Base-by-base conservation (phyloP, 768 basidiomycete species). In the Tricholoma matsutake region DNA sequence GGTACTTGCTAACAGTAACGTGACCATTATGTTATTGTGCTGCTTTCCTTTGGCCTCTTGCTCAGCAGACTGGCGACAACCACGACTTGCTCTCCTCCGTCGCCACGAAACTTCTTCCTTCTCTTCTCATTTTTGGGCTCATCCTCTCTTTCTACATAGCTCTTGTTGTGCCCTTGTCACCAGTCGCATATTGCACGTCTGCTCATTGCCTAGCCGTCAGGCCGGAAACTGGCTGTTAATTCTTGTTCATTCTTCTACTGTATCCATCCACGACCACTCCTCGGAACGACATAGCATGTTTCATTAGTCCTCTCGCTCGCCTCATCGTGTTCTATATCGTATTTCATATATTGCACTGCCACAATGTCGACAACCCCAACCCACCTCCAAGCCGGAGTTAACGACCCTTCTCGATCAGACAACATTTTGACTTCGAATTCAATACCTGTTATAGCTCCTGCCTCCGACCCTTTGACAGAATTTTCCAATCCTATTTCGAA, bases 331-430 rank as follows among this genome's bases (percentile, higher is more conserved):
- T 64, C 35, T 32, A 61, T 59, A 49, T 61, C 43, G 20, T 63
- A 22, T 45, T 59, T 47, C 61, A 55, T 54, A 34, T 57, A 29
- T 51, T 45, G 25, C 59, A 57, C 55, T 39, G 37, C 34, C 57
- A 69, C 60, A 54, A 72, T 72, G 66, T 61, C 63, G 57, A 56
- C 63, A 57, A 56, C 64, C 60, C 57, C 58, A 57, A 49, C 67
- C 45, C 49, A 61, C 51, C 57, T 64, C 54, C 63, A 67, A 34
- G 31, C 64, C 39, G 65, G 58, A 60, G 58, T 64, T 63, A 66
- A 73, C 65, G 74, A 74, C 64, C 57, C 56, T 57, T 65, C 63
- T 68, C 74, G 69, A 63, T 66, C 71, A 56, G 71, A 75, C 54
- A 68, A 72, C 51, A 65, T 70, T 58, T 63, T 65, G 32, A 67